Conservation (phyloP, 2,329 filamentous ascomycete genomes). For the Colletotrichum scovillei region DNA sequence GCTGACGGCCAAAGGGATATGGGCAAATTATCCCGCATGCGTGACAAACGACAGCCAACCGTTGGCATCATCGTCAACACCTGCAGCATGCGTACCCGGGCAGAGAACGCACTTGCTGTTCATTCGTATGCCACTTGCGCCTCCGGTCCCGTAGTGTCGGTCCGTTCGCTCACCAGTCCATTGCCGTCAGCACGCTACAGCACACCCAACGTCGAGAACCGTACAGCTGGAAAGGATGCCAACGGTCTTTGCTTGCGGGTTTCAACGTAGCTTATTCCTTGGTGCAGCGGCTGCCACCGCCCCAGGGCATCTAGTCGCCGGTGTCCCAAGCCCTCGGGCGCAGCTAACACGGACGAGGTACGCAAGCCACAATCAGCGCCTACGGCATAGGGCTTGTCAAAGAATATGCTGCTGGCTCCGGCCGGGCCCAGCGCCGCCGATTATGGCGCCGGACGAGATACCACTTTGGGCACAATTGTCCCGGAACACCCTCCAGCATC, state of each 20-base stretch:
- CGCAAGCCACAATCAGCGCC: background rate
- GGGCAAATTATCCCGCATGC: background rate
- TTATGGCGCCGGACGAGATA: conserved; percentile 12
- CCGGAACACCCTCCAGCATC: background rate
- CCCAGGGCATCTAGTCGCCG: conserved; percentile 13
- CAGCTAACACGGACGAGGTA: conserved; percentile 11
- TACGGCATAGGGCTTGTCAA: background rate
- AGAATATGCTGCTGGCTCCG: conserved; percentile 6
- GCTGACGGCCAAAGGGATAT: background rate
- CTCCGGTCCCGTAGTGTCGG: background rate
- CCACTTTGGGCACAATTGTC: background rate
- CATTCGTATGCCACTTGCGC: background rate
- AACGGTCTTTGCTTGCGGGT: conserved; percentile 14
- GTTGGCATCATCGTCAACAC: background rate
- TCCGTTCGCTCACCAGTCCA: background rate
- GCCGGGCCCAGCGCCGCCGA: background rate
- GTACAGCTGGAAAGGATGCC: background rate
- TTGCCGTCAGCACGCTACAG: background rate
- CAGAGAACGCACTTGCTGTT: background rate
- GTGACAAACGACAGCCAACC: background rate
- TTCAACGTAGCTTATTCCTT: background rate
- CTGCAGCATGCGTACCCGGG: background rate
- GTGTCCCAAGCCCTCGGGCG: conserved; percentile 25
- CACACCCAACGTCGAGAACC: conserved; percentile 4
- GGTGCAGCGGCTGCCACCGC: conserved; percentile 11